These are phyloP conservation scores for Gryganskiella cystojenkinii DNA, from an alignment of 192 early-diverging fungal genomes.

Conservation along the genomic window DNA sequence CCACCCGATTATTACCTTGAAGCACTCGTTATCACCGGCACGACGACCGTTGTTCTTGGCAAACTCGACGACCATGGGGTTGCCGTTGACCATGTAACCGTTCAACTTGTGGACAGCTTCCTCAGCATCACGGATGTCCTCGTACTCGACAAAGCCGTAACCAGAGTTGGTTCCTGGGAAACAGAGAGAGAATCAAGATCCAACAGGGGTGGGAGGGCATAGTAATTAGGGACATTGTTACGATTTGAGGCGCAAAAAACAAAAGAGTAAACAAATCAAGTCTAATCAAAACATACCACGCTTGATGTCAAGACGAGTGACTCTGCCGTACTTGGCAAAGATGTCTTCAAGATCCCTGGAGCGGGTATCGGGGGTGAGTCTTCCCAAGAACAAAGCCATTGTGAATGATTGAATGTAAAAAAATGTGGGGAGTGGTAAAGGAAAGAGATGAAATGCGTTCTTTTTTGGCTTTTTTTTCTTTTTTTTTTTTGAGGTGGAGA, in stretches of 20 bases:
- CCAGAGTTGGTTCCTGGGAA: constrained; percentile 51
- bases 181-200: not conserved
- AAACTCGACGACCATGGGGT: constrained; percentile 62
- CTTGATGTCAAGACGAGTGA: constrained; percentile 67
- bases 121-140: constrained; percentile 59
- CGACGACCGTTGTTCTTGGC: constrained; percentile 66
- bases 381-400: constrained; percentile 61
- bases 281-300: constrained; percentile 40
- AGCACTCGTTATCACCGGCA: constrained; percentile 61
- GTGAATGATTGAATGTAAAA: constrained; percentile 1
- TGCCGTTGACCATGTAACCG: constrained; percentile 50
- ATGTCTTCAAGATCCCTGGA: constrained; percentile 67
- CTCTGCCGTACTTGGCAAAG: constrained; percentile 64
- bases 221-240: not conserved
- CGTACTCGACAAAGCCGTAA: constrained; percentile 65
- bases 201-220: not conserved
- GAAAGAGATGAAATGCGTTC: not conserved
- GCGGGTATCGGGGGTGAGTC: constrained; percentile 58
- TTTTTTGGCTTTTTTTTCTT: no score
- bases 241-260: not conserved
- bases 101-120: constrained; percentile 59
- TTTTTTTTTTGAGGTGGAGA: no score
- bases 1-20: constrained; percentile 44
- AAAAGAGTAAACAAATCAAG: not conserved
- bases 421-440: not conserved